phyloP scores from a whole-genome alignment of 2,329 filamentous ascomycete species.

The Paecilomyces variotii region DNA sequence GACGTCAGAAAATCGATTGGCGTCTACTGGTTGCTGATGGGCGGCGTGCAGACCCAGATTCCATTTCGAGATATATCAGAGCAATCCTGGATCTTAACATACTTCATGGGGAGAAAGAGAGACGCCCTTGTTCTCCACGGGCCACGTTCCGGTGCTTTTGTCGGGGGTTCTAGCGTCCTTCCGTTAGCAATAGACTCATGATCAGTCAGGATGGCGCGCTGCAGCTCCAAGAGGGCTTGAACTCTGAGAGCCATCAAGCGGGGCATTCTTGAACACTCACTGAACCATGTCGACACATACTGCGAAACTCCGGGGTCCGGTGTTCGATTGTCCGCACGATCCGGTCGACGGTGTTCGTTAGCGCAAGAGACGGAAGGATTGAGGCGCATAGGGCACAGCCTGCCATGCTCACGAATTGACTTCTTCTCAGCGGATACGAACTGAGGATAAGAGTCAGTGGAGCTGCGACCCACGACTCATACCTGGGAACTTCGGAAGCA shows the following conservation, averaged over 20 bases:
- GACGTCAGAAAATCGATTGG: neutral
- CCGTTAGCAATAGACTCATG: neutral
- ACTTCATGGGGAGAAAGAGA: neutral
- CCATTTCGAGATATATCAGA: neutral
- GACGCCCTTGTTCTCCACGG: neutral
- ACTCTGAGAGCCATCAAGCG: neutral
- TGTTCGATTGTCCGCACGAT: neutral
- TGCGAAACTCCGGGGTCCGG: neutral
- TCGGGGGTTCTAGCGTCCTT: neutral
- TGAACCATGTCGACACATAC: neutral
- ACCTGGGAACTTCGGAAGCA: neutral
- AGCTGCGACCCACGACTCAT: neutral
- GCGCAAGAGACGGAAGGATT: neutral
- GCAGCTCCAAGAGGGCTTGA: neutral
- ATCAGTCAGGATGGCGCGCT: neutral
- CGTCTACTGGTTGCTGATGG: neutral
- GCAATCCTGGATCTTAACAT: neutral
- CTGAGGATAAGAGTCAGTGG: neutral
- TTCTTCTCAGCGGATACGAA: neutral
- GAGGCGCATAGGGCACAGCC: neutral
- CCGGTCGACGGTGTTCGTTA: neutral
- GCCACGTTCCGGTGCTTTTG: neutral
- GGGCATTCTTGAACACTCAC: neutral
- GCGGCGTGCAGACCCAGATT: neutral
- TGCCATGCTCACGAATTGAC: neutral